Evolutionary conservation across 345 rosid species (phyloP).

Genomic region (Orychophragmus violaceus): DNA sequence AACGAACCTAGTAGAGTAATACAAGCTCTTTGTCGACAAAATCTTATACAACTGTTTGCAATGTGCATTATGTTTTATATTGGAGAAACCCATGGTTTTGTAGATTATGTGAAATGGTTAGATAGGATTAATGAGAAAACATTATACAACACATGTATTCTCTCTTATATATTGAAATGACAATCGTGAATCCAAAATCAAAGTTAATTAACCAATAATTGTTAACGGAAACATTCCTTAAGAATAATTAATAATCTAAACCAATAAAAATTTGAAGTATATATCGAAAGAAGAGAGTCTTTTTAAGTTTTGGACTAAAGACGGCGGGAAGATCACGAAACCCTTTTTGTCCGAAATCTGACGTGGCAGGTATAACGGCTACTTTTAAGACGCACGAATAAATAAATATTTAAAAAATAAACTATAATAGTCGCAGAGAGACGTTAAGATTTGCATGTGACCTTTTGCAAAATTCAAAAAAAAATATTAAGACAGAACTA

Average conservation of each 20-base stretch:
- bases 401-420: not conserved
- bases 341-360: conserved; percentile 7
- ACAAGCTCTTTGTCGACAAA: too few species aligned
- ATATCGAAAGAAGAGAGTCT: not conserved
- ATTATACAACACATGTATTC: too few species aligned
- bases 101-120: not conserved
- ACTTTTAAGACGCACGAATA: not conserved
- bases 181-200: not conserved
- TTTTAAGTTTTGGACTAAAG: not conserved
- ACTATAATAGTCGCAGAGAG: conserved; percentile 6
- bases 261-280: not conserved
- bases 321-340: conserved; percentile 16
- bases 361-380: conserved; percentile 29
- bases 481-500: conserved; percentile 3
- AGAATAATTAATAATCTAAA: not conserved
- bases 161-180: too few species aligned
- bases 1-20: too few species aligned
- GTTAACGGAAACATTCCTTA: not conserved
- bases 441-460: conserved; percentile 29
- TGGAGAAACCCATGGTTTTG: not conserved
- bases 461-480: conserved; percentile 6
- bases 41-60: too few species aligned
- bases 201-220: not conserved
- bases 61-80: too few species aligned
- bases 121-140: not conserved